These are phyloP conservation scores for Digitaria exilis DNA, from an alignment of 202 grass and related monocot species.

Conservation along the genomic window DNA sequence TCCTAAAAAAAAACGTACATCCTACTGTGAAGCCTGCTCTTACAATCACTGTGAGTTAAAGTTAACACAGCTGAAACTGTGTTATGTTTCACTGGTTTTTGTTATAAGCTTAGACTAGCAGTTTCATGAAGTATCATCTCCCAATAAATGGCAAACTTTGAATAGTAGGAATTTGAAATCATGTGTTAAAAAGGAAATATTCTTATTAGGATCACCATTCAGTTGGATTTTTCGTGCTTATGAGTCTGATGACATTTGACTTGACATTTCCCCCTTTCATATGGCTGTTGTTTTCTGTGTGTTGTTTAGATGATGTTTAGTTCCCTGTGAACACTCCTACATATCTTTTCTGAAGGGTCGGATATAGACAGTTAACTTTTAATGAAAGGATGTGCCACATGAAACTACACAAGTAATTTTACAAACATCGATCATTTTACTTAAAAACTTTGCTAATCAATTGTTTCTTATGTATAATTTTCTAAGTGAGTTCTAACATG, in stretches of 20 bases:
- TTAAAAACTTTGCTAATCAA: not conserved
- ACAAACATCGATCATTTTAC: not conserved
- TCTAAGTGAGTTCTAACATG: not conserved
- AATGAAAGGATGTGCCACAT: not conserved
- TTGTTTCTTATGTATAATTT: not conserved
- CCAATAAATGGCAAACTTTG: not conserved
- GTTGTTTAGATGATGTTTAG: not conserved
- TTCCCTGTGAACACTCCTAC: not conserved
- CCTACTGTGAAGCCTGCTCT: slow-evolving; percentile 19
- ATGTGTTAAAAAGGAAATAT: slow-evolving; percentile 26
- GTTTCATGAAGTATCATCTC: slow-evolving; percentile 29
- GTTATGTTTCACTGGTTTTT: not conserved
- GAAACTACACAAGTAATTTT: not conserved
- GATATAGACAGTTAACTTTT: not conserved
- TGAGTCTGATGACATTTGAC: not conserved
- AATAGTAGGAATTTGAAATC: not conserved
- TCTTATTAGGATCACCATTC: slow-evolving; percentile 18
- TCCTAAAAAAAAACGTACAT: too few species aligned
- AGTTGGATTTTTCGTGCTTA: slow-evolving; percentile 23
- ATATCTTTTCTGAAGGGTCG: not conserved
- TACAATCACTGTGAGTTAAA: slow-evolving; percentile 4
- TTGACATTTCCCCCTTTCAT: not conserved
- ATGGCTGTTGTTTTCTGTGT: not conserved
- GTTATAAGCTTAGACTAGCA: not conserved
- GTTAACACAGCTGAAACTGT: slow-evolving; percentile 22